Conservation (phyloP, 139 green algal species). For the Microglena sp. region DNA sequence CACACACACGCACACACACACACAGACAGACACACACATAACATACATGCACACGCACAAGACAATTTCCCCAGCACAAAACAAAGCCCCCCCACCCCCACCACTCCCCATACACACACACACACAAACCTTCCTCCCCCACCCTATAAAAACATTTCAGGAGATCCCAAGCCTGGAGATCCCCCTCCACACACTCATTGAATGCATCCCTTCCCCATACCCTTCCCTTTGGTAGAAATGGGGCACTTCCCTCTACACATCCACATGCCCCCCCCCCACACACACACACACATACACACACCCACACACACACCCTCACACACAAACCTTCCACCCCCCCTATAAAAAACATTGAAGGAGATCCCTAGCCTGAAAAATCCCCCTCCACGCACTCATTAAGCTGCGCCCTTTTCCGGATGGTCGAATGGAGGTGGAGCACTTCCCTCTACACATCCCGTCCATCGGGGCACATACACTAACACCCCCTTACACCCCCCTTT, state of each 20-base stretch:
- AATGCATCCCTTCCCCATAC: slow-evolving; percentile 65
- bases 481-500: not conserved
- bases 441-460: slow-evolving; percentile 1
- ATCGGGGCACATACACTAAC: not conserved
- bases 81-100: not conserved
- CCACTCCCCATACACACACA: not conserved
- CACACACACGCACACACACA: slow-evolving; percentile 10
- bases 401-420: slow-evolving; percentile 72
- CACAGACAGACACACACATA: not conserved
- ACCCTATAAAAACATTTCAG: too few relatives aligned
- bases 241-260: not conserved
- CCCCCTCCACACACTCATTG: slow-evolving; percentile 78
- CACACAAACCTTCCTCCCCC: not conserved
- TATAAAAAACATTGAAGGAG: slow-evolving; percentile 3
- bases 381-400: slow-evolving; percentile 77
- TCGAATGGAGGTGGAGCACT: slow-evolving; percentile 60
- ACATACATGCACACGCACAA: not conserved
- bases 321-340: not conserved
- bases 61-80: not conserved
- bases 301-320: not conserved
- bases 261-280: not conserved
- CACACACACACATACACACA: not conserved
- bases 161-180: slow-evolving; percentile 45
- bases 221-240: slow-evolving; percentile 65
- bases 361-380: slow-evolving; percentile 48